Evolutionary conservation across 768 basidiomycete species (phyloP).

Genomic region (Leccinum broughii): DNA sequence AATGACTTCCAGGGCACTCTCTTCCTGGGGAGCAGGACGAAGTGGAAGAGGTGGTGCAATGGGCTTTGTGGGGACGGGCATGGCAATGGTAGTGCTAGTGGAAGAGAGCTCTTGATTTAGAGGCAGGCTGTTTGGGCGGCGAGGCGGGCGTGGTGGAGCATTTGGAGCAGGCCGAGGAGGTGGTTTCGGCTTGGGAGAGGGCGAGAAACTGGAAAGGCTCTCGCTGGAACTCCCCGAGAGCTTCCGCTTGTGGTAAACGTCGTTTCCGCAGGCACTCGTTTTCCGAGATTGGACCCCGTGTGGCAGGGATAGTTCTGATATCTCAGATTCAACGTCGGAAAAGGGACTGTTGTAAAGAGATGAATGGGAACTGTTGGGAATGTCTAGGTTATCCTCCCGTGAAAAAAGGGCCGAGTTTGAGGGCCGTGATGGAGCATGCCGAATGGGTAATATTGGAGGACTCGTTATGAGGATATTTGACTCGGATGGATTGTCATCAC

Average conservation of each 20-base stretch:
- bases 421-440: constrained; percentile 22
- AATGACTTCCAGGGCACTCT: constrained; percentile 1
- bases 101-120: neutral
- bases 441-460: constrained; percentile 20
- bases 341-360: constrained; percentile 29
- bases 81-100: neutral
- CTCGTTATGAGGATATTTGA: constrained; percentile 26
- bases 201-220: constrained; percentile 11
- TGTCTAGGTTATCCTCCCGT: constrained; percentile 23
- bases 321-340: constrained; percentile 32
- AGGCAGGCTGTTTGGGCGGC: constrained; percentile 10
- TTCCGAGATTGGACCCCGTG: constrained; percentile 10
- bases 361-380: constrained; percentile 19
- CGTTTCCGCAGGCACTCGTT: neutral
- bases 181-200: constrained; percentile 21
- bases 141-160: constrained; percentile 25
- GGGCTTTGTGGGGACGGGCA: constrained; percentile 17
- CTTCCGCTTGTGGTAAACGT: constrained; percentile 8
- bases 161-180: constrained; percentile 22
- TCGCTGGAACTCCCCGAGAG: constrained; percentile 28
- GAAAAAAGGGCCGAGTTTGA: constrained; percentile 20
- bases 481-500: constrained; percentile 22
- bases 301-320: constrained; percentile 24
- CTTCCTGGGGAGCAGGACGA: constrained; percentile 20
- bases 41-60: constrained; percentile 45